phyloP scores from a whole-genome alignment of 768 basidiomycete species.

The Mrakia hoshinonis region DNA sequence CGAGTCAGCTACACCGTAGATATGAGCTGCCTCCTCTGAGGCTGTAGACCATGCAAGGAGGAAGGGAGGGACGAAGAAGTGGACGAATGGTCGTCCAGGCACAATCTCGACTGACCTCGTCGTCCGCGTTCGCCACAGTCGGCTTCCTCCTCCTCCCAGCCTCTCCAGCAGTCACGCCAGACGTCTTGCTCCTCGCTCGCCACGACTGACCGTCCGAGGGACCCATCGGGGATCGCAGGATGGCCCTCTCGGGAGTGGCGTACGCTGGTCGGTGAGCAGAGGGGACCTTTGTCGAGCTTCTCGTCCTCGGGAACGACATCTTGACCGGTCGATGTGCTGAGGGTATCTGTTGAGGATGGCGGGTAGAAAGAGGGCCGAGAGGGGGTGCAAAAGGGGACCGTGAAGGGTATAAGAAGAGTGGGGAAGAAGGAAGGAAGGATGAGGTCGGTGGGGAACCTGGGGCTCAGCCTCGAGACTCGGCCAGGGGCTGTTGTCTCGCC shows the following conservation, averaged over 20 bases:
- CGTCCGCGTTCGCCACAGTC: background rate
- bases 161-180: background rate
- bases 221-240: conserved; percentile 3
- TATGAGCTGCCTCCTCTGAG: background rate
- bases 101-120: conserved; percentile 2
- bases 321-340: background rate
- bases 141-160: background rate
- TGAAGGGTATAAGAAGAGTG: background rate
- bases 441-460: background rate
- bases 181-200: background rate
- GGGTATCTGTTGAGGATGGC: background rate
- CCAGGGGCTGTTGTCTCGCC: background rate
- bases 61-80: background rate
- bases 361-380: too few relatives aligned
- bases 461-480: background rate
- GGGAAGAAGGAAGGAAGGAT: background rate
- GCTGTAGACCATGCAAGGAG: too few relatives aligned
- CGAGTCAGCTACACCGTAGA: background rate
- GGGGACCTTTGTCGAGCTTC: background rate
- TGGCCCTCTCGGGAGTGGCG: background rate
- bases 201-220: background rate
- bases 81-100: background rate
- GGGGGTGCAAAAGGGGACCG: too few relatives aligned
- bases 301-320: background rate
- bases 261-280: background rate